Evolutionary conservation across 225 moss, liverwort and hornwort genomes (phyloP).

Genomic region (Marchantia paleacea): DNA sequence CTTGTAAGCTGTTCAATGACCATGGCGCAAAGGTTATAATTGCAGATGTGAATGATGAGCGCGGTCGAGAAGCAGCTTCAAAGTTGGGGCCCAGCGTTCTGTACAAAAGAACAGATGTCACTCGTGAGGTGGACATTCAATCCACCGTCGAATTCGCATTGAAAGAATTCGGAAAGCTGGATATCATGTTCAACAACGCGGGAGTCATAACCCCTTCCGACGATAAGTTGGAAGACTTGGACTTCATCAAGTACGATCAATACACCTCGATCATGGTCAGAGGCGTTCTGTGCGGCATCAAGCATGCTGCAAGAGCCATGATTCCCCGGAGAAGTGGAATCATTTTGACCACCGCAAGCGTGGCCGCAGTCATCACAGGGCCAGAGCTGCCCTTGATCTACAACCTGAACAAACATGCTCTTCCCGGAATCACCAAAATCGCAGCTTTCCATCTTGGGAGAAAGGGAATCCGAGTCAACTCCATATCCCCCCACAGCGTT

Average conservation of each 20-base stretch:
- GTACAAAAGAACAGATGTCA: conserved; percentile 17
- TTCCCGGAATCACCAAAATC: conserved; percentile 2
- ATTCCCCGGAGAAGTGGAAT: neutral
- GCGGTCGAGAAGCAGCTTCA: neutral
- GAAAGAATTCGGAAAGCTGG: conserved; percentile 27
- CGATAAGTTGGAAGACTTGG: neutral
- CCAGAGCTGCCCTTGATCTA: neutral
- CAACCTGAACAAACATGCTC: conserved; percentile 5
- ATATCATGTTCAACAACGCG: conserved; percentile 22
- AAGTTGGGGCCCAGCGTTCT: conserved; percentile 6
- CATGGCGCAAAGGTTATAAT: conserved; percentile 24
- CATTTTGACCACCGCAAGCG: conserved; percentile 18
- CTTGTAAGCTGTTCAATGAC: neutral
- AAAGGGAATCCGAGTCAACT: conserved; percentile 27
- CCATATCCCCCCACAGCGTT: neutral
- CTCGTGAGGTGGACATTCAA: conserved; percentile 8
- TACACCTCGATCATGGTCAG: neutral
- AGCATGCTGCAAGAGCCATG: conserved; percentile 26
- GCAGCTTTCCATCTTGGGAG: conserved; percentile 11
- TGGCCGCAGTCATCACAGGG: neutral
- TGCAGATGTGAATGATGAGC: conserved; percentile 6
- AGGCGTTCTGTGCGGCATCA: conserved; percentile 10
- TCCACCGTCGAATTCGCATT: conserved; percentile 22
- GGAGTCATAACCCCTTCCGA: neutral
- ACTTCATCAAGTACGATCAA: conserved; percentile 10